phyloP scores from a whole-genome alignment of 75 land plant genomes.

The Sequoia sempervirens region DNA sequence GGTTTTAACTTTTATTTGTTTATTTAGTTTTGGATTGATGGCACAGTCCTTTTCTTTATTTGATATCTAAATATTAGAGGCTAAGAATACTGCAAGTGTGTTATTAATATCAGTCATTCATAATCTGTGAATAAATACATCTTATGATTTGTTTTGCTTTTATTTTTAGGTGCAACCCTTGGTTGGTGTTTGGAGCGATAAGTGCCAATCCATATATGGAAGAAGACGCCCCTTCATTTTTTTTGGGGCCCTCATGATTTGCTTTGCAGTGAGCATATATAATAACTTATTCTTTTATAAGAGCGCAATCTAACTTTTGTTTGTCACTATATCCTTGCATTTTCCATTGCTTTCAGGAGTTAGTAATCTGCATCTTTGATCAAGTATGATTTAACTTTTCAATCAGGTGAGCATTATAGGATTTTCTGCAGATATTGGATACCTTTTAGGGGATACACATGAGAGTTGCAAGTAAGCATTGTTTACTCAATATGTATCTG shows the following conservation, averaged over 20 bases:
- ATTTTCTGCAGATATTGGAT: slow-evolving; percentile 96
- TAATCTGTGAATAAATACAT: background rate
- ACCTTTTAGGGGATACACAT: slow-evolving; percentile 77
- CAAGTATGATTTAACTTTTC: slow-evolving; percentile 12
- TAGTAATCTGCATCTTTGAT: background rate
- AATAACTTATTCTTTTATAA: background rate
- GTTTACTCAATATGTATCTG: background rate
- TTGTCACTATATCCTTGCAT: background rate
- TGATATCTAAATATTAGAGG: background rate
- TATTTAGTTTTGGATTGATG: background rate
- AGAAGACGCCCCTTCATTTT: slow-evolving; percentile 88
- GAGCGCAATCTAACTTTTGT: background rate
- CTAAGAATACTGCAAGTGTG: background rate
- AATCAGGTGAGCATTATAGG: slow-evolving; percentile 89
- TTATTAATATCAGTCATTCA: background rate
- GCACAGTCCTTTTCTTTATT: background rate
- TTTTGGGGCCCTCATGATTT: slow-evolving; percentile 74
- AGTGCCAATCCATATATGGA: slow-evolving; percentile 84
- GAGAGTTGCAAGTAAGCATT: slow-evolving; percentile 76
- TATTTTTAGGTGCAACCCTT: slow-evolving; percentile 87
- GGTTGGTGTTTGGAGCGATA: slow-evolving; percentile 99
- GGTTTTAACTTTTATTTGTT: background rate
- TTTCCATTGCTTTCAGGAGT: background rate
- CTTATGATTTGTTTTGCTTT: slow-evolving; percentile 6
- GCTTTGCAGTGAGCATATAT: slow-evolving; percentile 61